A percentile compares a stretch with the other conserved stretches of the same genome.
These are phyloP conservation scores for Ettlia oleoabundans DNA, from an alignment of 139 green algal genomes.

Conservation along the genomic window DNA sequence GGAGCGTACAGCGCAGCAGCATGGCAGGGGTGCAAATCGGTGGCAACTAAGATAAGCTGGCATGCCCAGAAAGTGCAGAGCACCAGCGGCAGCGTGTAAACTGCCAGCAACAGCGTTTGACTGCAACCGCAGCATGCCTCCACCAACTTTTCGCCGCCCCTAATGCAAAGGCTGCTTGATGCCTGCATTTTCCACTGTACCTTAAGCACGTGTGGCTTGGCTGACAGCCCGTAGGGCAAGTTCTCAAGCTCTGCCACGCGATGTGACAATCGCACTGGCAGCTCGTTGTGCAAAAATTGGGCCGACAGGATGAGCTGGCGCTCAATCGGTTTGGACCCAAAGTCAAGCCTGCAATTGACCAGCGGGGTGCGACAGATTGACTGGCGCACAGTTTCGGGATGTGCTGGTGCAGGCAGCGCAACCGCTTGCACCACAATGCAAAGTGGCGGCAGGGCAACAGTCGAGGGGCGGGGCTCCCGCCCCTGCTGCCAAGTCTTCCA, in stretches of 20 bases:
- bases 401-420: background rate
- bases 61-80: too few species aligned
- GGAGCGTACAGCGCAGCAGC: background rate
- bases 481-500: too few species aligned
- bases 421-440: too few species aligned
- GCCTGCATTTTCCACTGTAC: too few species aligned
- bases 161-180: too few species aligned
- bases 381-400: background rate
- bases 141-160: too few species aligned
- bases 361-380: background rate
- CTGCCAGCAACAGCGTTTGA: too few species aligned
- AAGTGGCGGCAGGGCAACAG: too few species aligned
- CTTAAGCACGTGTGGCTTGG: slow-evolving; percentile 90
- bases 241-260: slow-evolving; percentile 97
- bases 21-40: too few species aligned
- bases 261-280: slow-evolving; percentile 95
- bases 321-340: slow-evolving; percentile 92
- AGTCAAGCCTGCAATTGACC: slow-evolving; percentile 91
- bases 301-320: slow-evolving; percentile 93
- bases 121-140: too few species aligned
- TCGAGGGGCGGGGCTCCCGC: too few species aligned
- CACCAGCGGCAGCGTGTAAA: background rate
- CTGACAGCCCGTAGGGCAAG: slow-evolving; percentile 93
- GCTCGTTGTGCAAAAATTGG: slow-evolving; percentile 97
- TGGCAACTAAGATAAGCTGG: too few species aligned